Base-by-base conservation (phyloP, 257 asterid genomes). In the Echites panduratus region DNA sequence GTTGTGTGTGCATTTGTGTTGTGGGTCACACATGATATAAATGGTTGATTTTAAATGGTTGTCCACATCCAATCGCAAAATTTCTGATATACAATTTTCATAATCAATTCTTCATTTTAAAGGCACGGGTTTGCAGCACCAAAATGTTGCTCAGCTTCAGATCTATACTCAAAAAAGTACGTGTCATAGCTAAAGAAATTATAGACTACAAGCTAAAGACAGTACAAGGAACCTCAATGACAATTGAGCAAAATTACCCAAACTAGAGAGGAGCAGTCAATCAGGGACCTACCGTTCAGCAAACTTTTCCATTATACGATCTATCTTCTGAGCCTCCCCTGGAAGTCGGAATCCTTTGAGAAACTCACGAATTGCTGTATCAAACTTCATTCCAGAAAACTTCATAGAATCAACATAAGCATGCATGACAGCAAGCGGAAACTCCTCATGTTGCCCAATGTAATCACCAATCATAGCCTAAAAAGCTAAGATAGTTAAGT, bases 281-380 rank as follows among this genome's bases (percentile, higher is more conserved):
- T n/a, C n/a, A 74, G 75, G 77, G 73, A 77, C 87, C 67, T 81
- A 92, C 99, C 99, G 94, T 86, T 92, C 99, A 45, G 99, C 99
- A 79, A 95, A 92, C 80, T 95, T 95, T 82, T 95, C 99, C 98
- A 95, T 95, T 64, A 95, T 92, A 76, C 98, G 97, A 79, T 95
- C 99, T 81, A 95, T 92, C 89, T 92, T 95, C 89, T 95, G 99
- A 80, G 98, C 99, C 87, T 95, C 99, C 74, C 98, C 98, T 24
- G 99, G 99, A 86, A 95, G 98, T 68, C 98, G 92, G 77, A 95
- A 92, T 41, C 95, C 98, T 80, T 81, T 88, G 57, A 95, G 97
- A 79, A 92, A 92, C 84, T 95, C 96, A 82, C 99, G 96, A 73
- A 95, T 90, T 72, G 99, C 98, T 69, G 76, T 52, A 76, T 87